Percentiles rank a stretch among this genome's conserved stretches.
phyloP scores from a whole-genome alignment of 805 yeast species.

The Scheffersomyces amazonensis region DNA sequence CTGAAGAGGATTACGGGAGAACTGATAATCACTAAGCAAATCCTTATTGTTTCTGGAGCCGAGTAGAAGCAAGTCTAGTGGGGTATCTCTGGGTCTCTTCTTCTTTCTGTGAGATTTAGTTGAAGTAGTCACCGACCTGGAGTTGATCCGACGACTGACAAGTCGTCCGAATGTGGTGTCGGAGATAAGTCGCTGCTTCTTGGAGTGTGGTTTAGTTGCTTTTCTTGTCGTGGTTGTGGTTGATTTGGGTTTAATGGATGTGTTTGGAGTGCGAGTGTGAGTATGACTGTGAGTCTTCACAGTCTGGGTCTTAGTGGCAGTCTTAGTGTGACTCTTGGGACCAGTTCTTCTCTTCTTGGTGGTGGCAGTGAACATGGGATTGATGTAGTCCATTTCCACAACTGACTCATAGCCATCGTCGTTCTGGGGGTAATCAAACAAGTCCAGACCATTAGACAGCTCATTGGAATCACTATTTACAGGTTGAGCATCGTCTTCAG shows the following conservation, averaged over 20 bases:
- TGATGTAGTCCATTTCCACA: constrained; percentile 13
- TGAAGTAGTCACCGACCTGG: background rate
- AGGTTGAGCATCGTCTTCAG: background rate
- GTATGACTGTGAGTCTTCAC: no score
- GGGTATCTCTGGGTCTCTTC: background rate
- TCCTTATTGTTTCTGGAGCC: background rate
- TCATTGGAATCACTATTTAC: background rate
- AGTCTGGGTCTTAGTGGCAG: no score
- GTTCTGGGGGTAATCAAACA: background rate
- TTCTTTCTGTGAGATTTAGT: background rate
- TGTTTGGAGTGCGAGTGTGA: no score
- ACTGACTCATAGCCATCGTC: constrained; percentile 14
- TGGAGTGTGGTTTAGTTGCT: background rate
- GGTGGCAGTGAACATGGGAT: constrained; percentile 12
- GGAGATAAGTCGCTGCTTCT: background rate
- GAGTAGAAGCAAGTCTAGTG: background rate
- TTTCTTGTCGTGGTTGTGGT: no score
- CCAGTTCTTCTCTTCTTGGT: background rate
- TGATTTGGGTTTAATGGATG: no score
- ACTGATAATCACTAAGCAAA: background rate
- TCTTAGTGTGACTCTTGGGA: no score
- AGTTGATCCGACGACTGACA: background rate
- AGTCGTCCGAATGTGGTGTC: background rate
- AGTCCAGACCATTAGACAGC: background rate
- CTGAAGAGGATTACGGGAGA: background rate